A percentile compares a stretch with the other conserved stretches of the same genome.
phyloP scores from a whole-genome alignment of 768 basidiomycete genomes.

The Hemileccinum rubropunctum region DNA sequence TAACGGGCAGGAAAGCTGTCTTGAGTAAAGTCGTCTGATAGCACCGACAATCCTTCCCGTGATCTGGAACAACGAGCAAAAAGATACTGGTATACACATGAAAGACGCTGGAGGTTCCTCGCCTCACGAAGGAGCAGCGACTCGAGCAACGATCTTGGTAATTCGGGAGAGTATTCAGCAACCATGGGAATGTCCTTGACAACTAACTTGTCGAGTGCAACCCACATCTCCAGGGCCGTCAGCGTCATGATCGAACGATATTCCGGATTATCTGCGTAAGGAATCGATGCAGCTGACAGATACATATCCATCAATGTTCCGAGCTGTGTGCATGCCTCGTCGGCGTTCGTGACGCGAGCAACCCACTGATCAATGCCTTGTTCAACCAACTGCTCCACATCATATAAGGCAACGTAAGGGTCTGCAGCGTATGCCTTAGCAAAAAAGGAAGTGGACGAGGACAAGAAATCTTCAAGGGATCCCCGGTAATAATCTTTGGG shows the following conservation, averaged over 20 bases:
- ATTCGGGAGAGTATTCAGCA: slow-evolving; percentile 27
- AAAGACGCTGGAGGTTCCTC: slow-evolving; percentile 25
- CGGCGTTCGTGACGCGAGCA: neutral
- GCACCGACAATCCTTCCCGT: slow-evolving; percentile 28
- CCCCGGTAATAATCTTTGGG: neutral
- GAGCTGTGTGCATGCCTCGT: slow-evolving; percentile 13
- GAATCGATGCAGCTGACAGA: neutral
- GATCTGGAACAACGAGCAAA: slow-evolving; percentile 21
- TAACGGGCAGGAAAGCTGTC: slow-evolving; percentile 5
- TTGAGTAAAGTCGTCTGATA: slow-evolving; percentile 15
- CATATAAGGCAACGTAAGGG: slow-evolving; percentile 24
- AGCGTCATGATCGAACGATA: slow-evolving; percentile 39
- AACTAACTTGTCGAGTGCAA: slow-evolving; percentile 26
- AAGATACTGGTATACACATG: slow-evolving; percentile 30
- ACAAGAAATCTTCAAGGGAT: slow-evolving; percentile 15
- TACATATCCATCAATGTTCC: slow-evolving; percentile 26
- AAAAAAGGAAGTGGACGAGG: slow-evolving; percentile 5
- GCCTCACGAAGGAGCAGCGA: slow-evolving; percentile 27
- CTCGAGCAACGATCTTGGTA: slow-evolving; percentile 18
- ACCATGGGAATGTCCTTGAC: neutral
- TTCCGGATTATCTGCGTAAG: neutral
- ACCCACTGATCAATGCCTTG: slow-evolving; percentile 35
- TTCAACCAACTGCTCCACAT: slow-evolving; percentile 36
- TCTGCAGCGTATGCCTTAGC: neutral
- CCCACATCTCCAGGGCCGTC: slow-evolving; percentile 32